Percentiles rank a stretch among this genome's conserved stretches.
Evolutionary conservation across 148 eudicot species (phyloP).

Genomic region (Diospyros lotus): DNA sequence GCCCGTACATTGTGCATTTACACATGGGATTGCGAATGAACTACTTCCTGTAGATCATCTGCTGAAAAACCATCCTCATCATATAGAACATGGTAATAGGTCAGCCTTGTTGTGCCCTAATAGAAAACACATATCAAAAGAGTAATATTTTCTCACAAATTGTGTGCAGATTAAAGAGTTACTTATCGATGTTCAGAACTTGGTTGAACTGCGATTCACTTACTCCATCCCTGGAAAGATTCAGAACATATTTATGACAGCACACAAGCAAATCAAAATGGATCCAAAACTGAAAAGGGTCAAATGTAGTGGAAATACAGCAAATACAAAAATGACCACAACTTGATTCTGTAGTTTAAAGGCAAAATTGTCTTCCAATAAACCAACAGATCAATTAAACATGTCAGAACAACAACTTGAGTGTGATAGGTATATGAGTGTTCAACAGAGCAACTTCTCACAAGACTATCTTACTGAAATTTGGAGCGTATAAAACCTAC

Average conservation of each 20-base stretch:
- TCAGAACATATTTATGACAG: not conserved
- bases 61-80: constrained; percentile 83
- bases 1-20: constrained; percentile 28
- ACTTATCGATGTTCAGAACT: constrained; percentile 68
- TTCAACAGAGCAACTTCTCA: too few relatives aligned
- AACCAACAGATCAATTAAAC: not conserved
- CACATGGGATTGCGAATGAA: constrained; percentile 80
- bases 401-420: not conserved
- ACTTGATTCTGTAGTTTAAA: not conserved
- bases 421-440: too few relatives aligned
- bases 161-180: not conserved
- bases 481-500: too few relatives aligned
- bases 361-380: not conserved
- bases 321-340: too few relatives aligned
- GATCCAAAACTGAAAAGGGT: not conserved
- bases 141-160: not conserved
- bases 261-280: not conserved
- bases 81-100: constrained; percentile 79
- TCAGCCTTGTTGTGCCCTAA: constrained; percentile 92
- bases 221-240: constrained; percentile 73
- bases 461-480: too few relatives aligned
- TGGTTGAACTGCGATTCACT: constrained; percentile 90
- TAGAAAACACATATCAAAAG: not conserved
- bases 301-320: too few relatives aligned
- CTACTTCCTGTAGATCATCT: constrained; percentile 91